These are phyloP conservation scores for Pisolithus albus DNA, from an alignment of 768 basidiomycete genomes.

Conservation along the genomic window DNA sequence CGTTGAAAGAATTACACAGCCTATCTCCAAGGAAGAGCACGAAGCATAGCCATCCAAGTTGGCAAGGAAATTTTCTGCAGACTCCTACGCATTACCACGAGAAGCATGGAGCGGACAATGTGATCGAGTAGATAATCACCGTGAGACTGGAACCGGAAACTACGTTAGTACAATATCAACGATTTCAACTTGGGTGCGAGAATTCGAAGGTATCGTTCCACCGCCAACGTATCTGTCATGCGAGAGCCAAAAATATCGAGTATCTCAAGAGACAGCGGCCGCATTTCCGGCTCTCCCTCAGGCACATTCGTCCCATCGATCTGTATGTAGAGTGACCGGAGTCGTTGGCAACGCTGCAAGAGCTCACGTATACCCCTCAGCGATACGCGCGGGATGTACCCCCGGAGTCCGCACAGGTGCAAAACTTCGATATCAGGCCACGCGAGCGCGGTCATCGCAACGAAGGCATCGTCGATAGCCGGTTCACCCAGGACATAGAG, in stretches of 20 bases:
- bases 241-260: conserved; percentile 25
- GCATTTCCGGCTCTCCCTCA: background rate
- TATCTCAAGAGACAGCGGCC: conserved; percentile 10
- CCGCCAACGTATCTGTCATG: conserved; percentile 17
- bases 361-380: conserved; percentile 19
- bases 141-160: too few species aligned
- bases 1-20: too few species aligned
- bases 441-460: conserved; percentile 18
- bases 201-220: conserved; percentile 19
- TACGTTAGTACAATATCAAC: background rate
- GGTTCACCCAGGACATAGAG: conserved; percentile 21
- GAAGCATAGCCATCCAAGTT: too few species aligned
- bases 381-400: conserved; percentile 14
- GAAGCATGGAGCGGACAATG: too few species aligned
- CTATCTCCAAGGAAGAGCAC: too few species aligned
- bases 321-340: conserved; percentile 13
- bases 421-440: conserved; percentile 23
- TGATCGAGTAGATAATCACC: too few species aligned
- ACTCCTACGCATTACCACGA: too few species aligned
- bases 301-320: conserved; percentile 14
- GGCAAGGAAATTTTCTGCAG: too few species aligned
- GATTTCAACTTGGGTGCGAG: conserved; percentile 18
- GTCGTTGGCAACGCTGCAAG: conserved; percentile 10
- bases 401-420: conserved; percentile 19
- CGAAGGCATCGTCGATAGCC: conserved; percentile 22